These are phyloP conservation scores for Prunus armeniaca DNA, from an alignment of 306 rosid species.

Conservation along the genomic window DNA sequence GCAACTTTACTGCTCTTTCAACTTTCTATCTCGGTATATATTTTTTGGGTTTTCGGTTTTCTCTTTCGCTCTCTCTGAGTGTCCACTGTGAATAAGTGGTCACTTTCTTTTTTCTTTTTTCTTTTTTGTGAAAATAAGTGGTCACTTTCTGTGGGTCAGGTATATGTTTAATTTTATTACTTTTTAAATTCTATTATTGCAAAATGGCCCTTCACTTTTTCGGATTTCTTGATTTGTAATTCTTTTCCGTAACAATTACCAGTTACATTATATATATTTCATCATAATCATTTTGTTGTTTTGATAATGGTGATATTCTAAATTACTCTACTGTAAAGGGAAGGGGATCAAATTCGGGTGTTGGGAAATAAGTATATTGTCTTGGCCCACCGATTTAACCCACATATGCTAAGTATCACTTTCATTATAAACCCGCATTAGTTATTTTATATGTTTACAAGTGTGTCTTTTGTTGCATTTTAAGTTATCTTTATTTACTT, in stretches of 20 bases:
- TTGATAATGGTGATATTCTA: no score
- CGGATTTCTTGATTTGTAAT: neutral
- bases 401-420: no score
- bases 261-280: neutral
- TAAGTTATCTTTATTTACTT: no score
- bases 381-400: accelerated
- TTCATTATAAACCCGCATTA: no score
- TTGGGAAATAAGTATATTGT: no score
- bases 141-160: conserved; percentile 52
- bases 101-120: conserved; percentile 21
- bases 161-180: neutral
- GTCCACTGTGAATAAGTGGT: conserved; percentile 45
- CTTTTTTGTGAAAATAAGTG: conserved; percentile 15
- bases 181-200: neutral
- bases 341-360: no score
- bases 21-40: conserved; percentile 24
- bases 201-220: neutral
- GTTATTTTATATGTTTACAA: no score
- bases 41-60: neutral
- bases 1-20: conserved; percentile 47
- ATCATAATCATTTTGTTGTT: no score
- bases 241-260: neutral
- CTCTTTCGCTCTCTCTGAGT: conserved; percentile 20
- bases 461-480: no score
- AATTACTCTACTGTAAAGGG: no score